These are phyloP conservation scores for Xylaria sp. DNA, from an alignment of 2,329 filamentous ascomycete genomes.

Conservation along the genomic window DNA sequence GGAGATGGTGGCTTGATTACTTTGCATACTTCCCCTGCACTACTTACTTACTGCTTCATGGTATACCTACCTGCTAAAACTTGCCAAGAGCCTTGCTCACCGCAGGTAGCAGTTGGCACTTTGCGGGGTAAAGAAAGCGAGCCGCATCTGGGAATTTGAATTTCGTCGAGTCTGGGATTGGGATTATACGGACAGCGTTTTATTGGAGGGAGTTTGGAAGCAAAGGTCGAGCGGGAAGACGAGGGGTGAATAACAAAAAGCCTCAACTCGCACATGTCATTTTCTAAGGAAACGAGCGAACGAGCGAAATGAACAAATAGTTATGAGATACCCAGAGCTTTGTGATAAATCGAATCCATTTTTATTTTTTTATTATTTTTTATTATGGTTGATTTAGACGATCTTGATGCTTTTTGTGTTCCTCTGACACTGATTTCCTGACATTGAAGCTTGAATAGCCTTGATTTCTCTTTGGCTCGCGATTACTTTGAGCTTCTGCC, in stretches of 20 bases:
- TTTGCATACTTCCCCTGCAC: slow-evolving; percentile 4
- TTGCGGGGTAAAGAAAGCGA: slow-evolving; percentile 4
- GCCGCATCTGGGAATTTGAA: background rate
- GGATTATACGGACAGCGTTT: slow-evolving; percentile 7
- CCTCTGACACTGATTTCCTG: background rate
- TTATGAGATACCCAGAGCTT: slow-evolving; percentile 42
- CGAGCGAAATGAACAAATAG: slow-evolving; percentile 13
- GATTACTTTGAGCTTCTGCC: background rate
- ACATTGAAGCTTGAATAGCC: background rate
- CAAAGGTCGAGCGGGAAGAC: background rate
- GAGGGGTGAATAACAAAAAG: background rate
- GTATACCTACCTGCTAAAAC: background rate
- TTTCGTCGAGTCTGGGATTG: background rate
- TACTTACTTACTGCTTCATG: background rate
- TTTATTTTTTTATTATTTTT: background rate
- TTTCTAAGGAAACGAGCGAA: slow-evolving; percentile 24
- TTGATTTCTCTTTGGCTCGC: too few species aligned
- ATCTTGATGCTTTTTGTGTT: background rate
- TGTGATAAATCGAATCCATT: slow-evolving; percentile 25
- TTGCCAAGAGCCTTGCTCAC: slow-evolving; percentile 3
- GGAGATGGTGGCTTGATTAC: slow-evolving; percentile 24
- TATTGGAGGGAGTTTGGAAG: slow-evolving; percentile 1
- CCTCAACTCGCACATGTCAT: slow-evolving; percentile 5
- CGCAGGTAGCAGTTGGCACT: background rate
- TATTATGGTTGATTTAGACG: background rate